phyloP scores from a whole-genome alignment of 2,329 filamentous ascomycete genomes.

The Fusarium poae region DNA sequence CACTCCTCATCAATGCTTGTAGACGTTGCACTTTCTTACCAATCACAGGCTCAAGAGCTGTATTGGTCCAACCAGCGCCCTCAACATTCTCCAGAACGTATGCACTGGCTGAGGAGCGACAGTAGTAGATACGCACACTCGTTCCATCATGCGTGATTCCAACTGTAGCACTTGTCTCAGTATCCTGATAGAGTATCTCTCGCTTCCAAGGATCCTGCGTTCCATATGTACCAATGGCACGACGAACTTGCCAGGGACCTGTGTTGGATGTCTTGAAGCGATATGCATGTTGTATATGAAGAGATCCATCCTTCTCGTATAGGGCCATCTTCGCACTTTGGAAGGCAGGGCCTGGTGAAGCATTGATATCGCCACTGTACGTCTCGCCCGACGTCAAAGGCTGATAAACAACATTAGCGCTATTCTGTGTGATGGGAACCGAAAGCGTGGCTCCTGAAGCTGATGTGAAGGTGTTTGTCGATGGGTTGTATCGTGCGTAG shows the following conservation, averaged over 20 bases:
- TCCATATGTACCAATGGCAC: constrained; percentile 12
- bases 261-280: constrained; percentile 16
- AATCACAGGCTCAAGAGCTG: constrained; percentile 9
- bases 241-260: constrained; percentile 18
- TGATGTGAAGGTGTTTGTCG: constrained; percentile 35
- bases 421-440: constrained; percentile 20
- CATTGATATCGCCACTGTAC: constrained; percentile 23
- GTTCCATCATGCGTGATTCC: constrained; percentile 23
- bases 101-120: constrained; percentile 11
- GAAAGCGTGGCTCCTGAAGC: constrained; percentile 22
- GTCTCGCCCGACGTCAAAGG: constrained; percentile 43
- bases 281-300: constrained; percentile 21
- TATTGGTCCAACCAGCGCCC: constrained; percentile 21
- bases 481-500: constrained; percentile 45
- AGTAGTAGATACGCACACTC: constrained; percentile 20
- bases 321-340: constrained; percentile 26
- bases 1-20: constrained; percentile 22
- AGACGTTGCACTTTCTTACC: constrained; percentile 30
- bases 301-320: not conserved
- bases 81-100: constrained; percentile 31
- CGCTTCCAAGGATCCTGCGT: constrained; percentile 17
- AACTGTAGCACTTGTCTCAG: constrained; percentile 17
- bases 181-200: constrained; percentile 11
- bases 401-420: constrained; percentile 23
- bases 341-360: constrained; percentile 9